Evolutionary conservation across 2,329 filamentous ascomycete species (phyloP).

Genomic region (Scytalidium sp.): DNA sequence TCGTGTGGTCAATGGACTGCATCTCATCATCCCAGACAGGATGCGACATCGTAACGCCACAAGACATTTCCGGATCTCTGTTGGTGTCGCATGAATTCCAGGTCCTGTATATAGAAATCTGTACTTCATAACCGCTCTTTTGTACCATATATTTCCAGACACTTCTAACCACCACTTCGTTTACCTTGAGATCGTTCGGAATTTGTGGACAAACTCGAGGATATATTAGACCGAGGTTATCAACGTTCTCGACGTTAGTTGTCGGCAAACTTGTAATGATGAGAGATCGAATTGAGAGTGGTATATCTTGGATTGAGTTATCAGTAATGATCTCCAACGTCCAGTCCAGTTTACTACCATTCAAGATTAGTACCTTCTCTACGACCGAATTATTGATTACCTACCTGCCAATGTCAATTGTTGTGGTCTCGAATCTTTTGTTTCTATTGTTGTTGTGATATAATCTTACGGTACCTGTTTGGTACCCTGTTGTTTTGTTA

Average conservation of each 20-base stretch:
- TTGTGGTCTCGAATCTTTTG: constrained; percentile 21
- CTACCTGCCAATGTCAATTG: constrained; percentile 24
- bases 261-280: constrained; percentile 16
- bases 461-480: constrained; percentile 17
- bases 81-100: constrained; percentile 19
- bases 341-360: constrained; percentile 24
- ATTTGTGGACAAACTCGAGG: constrained; percentile 15
- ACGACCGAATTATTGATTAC: not conserved
- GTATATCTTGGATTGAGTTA: constrained; percentile 15
- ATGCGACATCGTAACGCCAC: constrained; percentile 24
- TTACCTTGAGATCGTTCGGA: constrained; percentile 12
- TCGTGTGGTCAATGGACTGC: constrained; percentile 18
- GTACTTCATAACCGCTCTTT: constrained; percentile 21
- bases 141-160: constrained; percentile 19
- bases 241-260: constrained; percentile 11
- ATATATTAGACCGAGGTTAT: constrained; percentile 20
- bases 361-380: constrained; percentile 4
- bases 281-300: constrained; percentile 11
- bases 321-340: constrained; percentile 26
- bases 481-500: constrained; percentile 12
- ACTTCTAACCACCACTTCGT: constrained; percentile 18
- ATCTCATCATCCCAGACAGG: constrained; percentile 24
- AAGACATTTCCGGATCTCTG: constrained; percentile 16
- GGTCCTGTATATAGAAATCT: constrained; percentile 25
- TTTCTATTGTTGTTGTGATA: constrained; percentile 20